Percentiles rank a stretch among this genome's conserved stretches.
Conservation (phyloP, 2,329 filamentous ascomycete genomes). For the Xylariaceae sp. region DNA sequence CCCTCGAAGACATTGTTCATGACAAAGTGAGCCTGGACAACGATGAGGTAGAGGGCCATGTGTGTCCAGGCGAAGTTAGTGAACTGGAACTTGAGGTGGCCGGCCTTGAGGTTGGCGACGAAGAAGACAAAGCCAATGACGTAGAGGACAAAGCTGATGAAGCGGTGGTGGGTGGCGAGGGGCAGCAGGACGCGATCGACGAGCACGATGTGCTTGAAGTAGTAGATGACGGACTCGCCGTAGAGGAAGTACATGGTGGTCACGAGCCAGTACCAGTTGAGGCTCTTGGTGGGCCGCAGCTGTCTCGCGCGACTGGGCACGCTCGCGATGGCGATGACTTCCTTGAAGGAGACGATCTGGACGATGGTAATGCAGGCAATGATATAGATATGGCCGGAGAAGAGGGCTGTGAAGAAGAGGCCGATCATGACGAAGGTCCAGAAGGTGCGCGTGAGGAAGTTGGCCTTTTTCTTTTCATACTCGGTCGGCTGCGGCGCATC, state of each 20-base stretch:
- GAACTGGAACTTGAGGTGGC: slow-evolving; percentile 97
- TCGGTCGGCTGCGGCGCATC: slow-evolving; percentile 50
- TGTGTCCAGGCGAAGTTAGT: slow-evolving; percentile 99
- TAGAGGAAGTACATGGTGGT: slow-evolving; percentile 99
- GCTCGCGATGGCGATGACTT: slow-evolving; percentile 96
- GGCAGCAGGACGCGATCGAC: slow-evolving; percentile 91
- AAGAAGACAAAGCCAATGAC: slow-evolving; percentile 99
- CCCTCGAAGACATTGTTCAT: slow-evolving; percentile 99
- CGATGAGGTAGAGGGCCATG: slow-evolving; percentile 97
- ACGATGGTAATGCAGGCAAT: slow-evolving; percentile 87
- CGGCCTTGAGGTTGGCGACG: slow-evolving; percentile 87
- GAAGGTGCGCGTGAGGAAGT: slow-evolving; percentile 92
- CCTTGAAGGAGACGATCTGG: slow-evolving; percentile 97
- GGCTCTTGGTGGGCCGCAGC: slow-evolving; percentile 85
- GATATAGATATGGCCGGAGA: slow-evolving; percentile 96
- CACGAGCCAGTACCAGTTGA: slow-evolving; percentile 99
- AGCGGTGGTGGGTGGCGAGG: slow-evolving; percentile 92
- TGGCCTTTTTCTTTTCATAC: slow-evolving; percentile 98
- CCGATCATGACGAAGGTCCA: slow-evolving; percentile 98
- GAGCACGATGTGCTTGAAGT: slow-evolving; percentile 97
- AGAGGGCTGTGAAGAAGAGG: slow-evolving; percentile 84
- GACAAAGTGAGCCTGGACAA: slow-evolving; percentile 96
- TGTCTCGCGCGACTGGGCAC: slow-evolving; percentile 88
- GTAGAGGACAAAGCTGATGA: slow-evolving; percentile 98
- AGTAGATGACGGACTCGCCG: slow-evolving; percentile 98